Percentiles rank a stretch among this genome's conserved stretches.
Evolutionary conservation across 2,329 filamentous ascomycete species (phyloP).

Genomic region (Diplodia intermedia): DNA sequence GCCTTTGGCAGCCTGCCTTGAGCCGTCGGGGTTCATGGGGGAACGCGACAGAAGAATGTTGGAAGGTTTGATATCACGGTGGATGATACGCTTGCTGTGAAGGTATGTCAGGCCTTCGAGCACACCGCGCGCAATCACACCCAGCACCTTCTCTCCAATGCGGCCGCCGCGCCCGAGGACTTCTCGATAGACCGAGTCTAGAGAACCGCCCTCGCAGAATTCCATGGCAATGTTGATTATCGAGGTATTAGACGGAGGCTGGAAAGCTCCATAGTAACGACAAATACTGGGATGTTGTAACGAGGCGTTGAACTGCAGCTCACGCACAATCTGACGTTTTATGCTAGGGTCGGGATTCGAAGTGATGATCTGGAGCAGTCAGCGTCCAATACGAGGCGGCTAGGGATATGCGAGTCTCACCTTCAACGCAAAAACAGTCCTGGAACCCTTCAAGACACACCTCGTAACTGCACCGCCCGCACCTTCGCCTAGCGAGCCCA

Average conservation of each 20-base stretch:
- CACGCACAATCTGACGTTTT: slow-evolving; percentile 96
- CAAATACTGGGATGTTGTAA: slow-evolving; percentile 91
- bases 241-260: slow-evolving; percentile 84
- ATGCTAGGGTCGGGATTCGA: slow-evolving; percentile 97
- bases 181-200: slow-evolving; percentile 97
- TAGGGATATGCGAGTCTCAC: slow-evolving; percentile 56
- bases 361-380: slow-evolving; percentile 78
- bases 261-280: slow-evolving; percentile 95
- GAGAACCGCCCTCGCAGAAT: slow-evolving; percentile 94
- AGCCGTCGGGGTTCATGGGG: slow-evolving; percentile 25
- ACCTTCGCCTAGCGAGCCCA: slow-evolving; percentile 90
- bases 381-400: background rate
- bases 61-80: slow-evolving; percentile 97
- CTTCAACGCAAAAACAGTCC: slow-evolving; percentile 95
- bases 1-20: slow-evolving; percentile 17
- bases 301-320: slow-evolving; percentile 95
- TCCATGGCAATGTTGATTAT: slow-evolving; percentile 99
- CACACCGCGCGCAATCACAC: slow-evolving; percentile 95
- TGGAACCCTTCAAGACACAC: slow-evolving; percentile 86
- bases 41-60: slow-evolving; percentile 90
- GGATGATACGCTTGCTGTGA: slow-evolving; percentile 94
- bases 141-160: slow-evolving; percentile 95
- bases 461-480: slow-evolving; percentile 94
- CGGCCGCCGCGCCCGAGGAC: slow-evolving; percentile 94
- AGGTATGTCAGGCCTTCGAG: slow-evolving; percentile 93